Percentiles rank a stretch among this genome's conserved stretches.
Evolutionary conservation across 164 flowering plant species (phyloP).

Genomic region (Amborella trichopoda): DNA sequence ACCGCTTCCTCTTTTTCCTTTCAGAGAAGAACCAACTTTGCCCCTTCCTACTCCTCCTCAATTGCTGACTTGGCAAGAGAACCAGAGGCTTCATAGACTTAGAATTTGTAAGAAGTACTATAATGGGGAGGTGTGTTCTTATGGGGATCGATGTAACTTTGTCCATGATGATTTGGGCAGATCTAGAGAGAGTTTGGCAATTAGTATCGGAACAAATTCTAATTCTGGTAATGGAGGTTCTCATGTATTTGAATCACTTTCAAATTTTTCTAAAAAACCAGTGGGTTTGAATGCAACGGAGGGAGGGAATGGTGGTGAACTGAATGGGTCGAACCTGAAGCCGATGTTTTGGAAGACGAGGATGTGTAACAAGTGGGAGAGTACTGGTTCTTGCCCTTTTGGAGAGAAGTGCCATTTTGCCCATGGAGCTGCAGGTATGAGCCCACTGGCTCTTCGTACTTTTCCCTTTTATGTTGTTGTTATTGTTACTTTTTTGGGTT

Average conservation of each 20-base stretch:
- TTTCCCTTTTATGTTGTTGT: too few species aligned
- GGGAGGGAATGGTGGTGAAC: not conserved
- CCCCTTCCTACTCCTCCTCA: not conserved
- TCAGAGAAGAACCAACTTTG: not conserved
- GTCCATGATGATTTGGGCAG: conserved; percentile 58
- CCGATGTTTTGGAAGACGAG: conserved; percentile 65
- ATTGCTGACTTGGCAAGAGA: conserved; percentile 41
- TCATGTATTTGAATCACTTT: too few species aligned
- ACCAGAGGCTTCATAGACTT: conserved; percentile 50
- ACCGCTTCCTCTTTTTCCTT: not conserved
- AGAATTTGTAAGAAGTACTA: conserved; percentile 75
- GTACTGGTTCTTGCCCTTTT: conserved; percentile 53
- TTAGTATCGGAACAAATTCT: conserved; percentile 39
- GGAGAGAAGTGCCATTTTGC: conserved; percentile 88
- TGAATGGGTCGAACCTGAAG: conserved; percentile 17
- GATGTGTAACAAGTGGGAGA: conserved; percentile 64
- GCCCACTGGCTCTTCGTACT: too few species aligned
- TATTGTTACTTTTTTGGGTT: too few species aligned
- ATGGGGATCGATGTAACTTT: conserved; percentile 76
- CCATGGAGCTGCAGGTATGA: conserved; percentile 73
- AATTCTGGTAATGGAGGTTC: too few species aligned
- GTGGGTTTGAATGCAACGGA: too few species aligned
- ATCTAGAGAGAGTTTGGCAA: conserved; percentile 56
- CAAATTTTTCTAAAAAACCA: too few species aligned
- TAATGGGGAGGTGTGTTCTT: conserved; percentile 80